Conservation (phyloP, 495 filamentous ascomycete species). For the Penicillium steckii region DNA sequence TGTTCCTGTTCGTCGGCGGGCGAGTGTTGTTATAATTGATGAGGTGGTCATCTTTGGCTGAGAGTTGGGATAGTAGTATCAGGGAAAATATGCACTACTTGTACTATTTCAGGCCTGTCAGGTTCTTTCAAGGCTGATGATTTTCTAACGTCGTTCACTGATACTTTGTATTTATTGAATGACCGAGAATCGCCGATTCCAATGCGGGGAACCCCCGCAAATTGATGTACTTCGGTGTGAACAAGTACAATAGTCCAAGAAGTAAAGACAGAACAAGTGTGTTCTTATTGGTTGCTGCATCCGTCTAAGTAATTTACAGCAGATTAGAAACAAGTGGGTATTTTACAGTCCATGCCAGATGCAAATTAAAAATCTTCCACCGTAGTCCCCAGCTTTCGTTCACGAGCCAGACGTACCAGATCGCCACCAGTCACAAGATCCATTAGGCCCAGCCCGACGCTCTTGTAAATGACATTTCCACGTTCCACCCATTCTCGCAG, state of each 20-base stretch:
- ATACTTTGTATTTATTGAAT: no score
- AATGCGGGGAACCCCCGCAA: constrained; percentile 11
- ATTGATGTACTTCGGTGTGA: no score
- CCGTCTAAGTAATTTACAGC: no score
- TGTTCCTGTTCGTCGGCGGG: constrained; percentile 12
- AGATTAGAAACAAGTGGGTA: constrained; percentile 12
- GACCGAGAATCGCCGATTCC: constrained; percentile 16
- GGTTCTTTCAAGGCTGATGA: no score
- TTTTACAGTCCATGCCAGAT: constrained; percentile 9
- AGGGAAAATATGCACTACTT: no score
- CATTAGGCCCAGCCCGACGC: constrained; percentile 48
- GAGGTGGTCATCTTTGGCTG: not conserved
- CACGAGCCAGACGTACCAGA: constrained; percentile 69
- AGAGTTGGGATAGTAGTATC: no score
- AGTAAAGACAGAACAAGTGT: no score
- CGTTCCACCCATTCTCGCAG: constrained; percentile 68
- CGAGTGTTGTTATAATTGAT: constrained; percentile 16
- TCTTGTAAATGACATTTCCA: constrained; percentile 70
- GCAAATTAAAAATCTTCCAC: constrained; percentile 54
- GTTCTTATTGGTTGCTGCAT: no score
- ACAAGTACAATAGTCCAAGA: no score
- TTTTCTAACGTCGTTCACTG: no score
- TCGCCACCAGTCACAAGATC: constrained; percentile 67
- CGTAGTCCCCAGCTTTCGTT: constrained; percentile 68
- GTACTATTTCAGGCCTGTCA: no score